Evolutionary conservation across 352 stramenopile species (phyloP), one percentile per base, ranked within the genome.

Genomic region (Phytophthora uliginosa): DNA sequence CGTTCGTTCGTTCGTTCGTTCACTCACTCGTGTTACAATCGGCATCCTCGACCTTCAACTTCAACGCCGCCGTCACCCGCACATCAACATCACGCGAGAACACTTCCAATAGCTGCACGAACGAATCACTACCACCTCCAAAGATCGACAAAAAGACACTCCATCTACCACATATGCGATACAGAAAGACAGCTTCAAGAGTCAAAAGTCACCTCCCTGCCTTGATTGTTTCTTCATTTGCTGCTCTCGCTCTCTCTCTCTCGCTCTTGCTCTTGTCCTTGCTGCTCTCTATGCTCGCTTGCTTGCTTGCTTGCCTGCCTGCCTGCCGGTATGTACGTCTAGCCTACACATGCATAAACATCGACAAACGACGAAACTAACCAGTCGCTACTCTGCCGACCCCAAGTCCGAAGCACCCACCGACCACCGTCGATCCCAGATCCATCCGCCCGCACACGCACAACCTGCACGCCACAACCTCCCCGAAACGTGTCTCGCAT

Each of bases 381-480:
- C 8, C 18, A n/a, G 34, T 24, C 28, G 36, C 48, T 18, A 18
- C 17, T 50, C 36, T 34, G 38, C 22, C 10, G 15, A n/a, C 8
- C 15, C 40, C 12, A 50, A 12, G n/a, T n/a, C 38, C 7, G 50
- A 60, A 38, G 55, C 42, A 28, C 47, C 18, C 42, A 50, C 42
- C 42, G 7, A 24, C 33, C 24, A 18, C 42, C 18, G 42, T 9
- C 42, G 42, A 50, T 7, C 18, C 1, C 4, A 24, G 6, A 50
- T 22, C 42, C 18, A 12, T 17, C 7, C 42, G 18, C 42, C 1
- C 7, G n/a, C 42, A n/a, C 42, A n/a, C 50, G 28, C 50, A 20
- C 20, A 58, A 47, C 67, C 60, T 74, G 67, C 59, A 74, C 36
- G 67, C 34, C 67, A 74, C 59, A 74, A 69, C 67, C 67, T 74